Conservation (phyloP, 306 rosid genomes). For the Mimosa pudica region DNA sequence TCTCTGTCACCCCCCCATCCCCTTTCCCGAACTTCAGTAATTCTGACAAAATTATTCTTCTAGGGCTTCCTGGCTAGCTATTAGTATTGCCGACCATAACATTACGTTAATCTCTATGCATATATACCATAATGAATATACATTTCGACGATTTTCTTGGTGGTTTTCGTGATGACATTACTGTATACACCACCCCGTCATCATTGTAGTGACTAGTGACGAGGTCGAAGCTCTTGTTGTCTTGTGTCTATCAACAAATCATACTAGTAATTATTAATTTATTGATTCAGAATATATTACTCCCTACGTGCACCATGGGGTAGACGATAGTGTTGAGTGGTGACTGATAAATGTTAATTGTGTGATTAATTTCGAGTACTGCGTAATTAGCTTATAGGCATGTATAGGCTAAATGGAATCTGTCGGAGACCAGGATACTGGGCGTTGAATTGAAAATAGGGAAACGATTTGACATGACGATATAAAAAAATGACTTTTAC, state of each 20-base stretch:
- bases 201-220: slow-evolving; percentile 31
- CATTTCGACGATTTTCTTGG: slow-evolving; percentile 25
- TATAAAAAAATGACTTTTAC: background rate
- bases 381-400: background rate
- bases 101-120: slow-evolving; percentile 13
- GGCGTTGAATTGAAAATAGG: background rate
- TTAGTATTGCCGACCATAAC: slow-evolving; percentile 13
- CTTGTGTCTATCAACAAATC: slow-evolving; percentile 1
- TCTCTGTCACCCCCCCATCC: background rate
- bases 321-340: background rate
- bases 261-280: background rate
- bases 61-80: slow-evolving; percentile 43
- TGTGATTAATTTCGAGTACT: background rate
- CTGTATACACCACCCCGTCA: slow-evolving; percentile 20
- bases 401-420: background rate
- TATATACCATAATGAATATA: background rate
- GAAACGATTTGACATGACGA: background rate
- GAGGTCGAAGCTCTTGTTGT: background rate
- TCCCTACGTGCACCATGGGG: background rate
- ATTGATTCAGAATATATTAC: background rate
- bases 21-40: slow-evolving; percentile 37
- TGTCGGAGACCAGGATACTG: background rate
- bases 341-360: background rate
- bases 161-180: slow-evolving; percentile 32
- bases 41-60: slow-evolving; percentile 48